phyloP scores from a whole-genome alignment of 179 eudicot genomes.

The Beta macrorhiza region DNA sequence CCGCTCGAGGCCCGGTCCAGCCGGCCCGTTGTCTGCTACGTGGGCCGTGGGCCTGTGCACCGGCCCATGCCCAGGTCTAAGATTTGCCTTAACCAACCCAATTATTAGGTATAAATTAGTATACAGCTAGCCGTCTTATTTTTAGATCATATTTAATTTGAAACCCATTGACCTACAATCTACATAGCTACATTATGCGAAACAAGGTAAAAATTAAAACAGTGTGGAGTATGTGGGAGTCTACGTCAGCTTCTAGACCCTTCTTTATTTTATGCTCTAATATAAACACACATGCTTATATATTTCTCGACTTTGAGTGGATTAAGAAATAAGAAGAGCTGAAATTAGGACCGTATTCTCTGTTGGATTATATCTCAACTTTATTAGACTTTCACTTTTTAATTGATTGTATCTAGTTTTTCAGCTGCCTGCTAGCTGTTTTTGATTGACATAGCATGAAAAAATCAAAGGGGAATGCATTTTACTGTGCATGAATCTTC shows the following conservation, averaged over 20 bases:
- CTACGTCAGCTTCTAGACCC: constrained; percentile 20
- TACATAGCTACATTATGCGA: too few relatives aligned
- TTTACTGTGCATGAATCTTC: constrained; percentile 12
- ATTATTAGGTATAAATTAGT: too few relatives aligned
- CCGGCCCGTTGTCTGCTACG: too few relatives aligned
- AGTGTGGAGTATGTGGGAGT: constrained; percentile 18
- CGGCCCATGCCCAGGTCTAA: too few relatives aligned
- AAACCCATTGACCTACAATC: too few relatives aligned
- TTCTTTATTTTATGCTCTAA: not conserved
- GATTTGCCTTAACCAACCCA: too few relatives aligned
- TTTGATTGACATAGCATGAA: constrained; percentile 15
- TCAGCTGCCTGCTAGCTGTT: constrained; percentile 19
- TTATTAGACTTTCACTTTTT: not conserved
- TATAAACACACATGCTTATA: constrained; percentile 30
- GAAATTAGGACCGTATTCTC: not conserved
- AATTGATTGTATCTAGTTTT: not conserved
- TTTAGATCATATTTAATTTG: too few relatives aligned
- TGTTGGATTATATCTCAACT: not conserved
- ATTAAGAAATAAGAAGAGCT: constrained; percentile 13
- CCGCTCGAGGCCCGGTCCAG: too few relatives aligned
- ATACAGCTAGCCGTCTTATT: too few relatives aligned
- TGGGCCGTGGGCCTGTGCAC: too few relatives aligned
- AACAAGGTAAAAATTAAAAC: not conserved
- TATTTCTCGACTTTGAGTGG: constrained; percentile 8
- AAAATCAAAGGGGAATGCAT: constrained; percentile 18